Conservation (phyloP, 208 protist genomes). For the Kentomonas sorsogonicus region DNA sequence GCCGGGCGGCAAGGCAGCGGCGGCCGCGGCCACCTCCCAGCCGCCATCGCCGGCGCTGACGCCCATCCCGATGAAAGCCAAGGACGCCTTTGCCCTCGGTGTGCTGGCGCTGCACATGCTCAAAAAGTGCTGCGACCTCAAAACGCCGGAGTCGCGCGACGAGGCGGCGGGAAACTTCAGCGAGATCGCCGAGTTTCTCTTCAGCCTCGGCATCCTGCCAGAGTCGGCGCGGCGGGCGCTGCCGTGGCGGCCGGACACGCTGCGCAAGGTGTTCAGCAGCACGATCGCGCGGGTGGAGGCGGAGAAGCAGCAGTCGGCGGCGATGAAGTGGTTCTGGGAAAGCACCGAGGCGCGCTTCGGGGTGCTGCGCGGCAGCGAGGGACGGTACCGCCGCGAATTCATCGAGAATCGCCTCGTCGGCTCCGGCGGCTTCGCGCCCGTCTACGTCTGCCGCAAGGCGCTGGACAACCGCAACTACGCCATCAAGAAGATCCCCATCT, state of each 20-base stretch:
- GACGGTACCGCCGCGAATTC: slow-evolving; percentile 75
- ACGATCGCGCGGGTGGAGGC: slow-evolving; percentile 25
- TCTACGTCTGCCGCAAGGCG: slow-evolving; percentile 84
- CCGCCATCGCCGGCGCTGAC: slow-evolving; percentile 44
- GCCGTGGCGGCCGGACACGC: slow-evolving; percentile 56
- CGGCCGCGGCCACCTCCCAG: too few species aligned
- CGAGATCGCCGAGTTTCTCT: slow-evolving; percentile 46
- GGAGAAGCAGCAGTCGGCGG: too few species aligned
- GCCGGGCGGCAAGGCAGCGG: too few species aligned
- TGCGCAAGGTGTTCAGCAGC: slow-evolving; percentile 22
- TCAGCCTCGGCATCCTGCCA: slow-evolving; percentile 43
- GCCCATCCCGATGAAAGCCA: slow-evolving; percentile 46
- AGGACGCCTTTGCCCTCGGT: slow-evolving; percentile 58
- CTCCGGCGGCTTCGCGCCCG: slow-evolving; percentile 74
- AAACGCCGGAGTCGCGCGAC: slow-evolving; percentile 65
- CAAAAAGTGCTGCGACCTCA: slow-evolving; percentile 75
- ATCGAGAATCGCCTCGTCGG: slow-evolving; percentile 72
- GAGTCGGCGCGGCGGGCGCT: slow-evolving; percentile 32
- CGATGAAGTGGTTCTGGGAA: slow-evolving; percentile 76
- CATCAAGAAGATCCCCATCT: slow-evolving; percentile 81
- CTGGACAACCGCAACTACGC: slow-evolving; percentile 77
- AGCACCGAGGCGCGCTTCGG: slow-evolving; percentile 40
- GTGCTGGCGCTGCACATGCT: slow-evolving; percentile 64
- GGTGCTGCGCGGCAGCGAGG: slow-evolving; percentile 43
- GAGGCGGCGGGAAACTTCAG: slow-evolving; percentile 68